phyloP scores from a whole-genome alignment of 1,139 yeast species.

The Yueomyces sp. region DNA sequence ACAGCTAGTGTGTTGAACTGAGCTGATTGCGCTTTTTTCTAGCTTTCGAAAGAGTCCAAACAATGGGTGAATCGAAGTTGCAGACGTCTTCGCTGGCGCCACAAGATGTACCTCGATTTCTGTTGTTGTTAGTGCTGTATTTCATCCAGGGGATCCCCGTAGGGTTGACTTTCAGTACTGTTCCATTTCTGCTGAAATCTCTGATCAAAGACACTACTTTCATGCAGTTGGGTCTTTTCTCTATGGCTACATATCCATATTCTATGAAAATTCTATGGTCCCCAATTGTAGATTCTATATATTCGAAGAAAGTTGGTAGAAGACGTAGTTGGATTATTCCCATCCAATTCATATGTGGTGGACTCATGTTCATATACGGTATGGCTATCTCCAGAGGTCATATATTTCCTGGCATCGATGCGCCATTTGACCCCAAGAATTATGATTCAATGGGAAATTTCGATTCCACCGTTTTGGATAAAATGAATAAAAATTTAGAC shows the following conservation, averaged over 20 bases:
- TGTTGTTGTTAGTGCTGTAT: conserved; percentile 58
- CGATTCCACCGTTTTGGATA: conserved; percentile 14
- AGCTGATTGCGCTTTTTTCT: too few species aligned
- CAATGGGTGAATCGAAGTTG: too few species aligned
- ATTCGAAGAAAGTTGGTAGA: conserved; percentile 56
- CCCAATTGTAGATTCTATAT: conserved; percentile 87
- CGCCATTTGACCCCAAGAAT: background rate
- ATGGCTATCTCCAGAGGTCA: conserved; percentile 33
- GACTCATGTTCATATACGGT: conserved; percentile 56
- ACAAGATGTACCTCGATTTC: conserved; percentile 57
- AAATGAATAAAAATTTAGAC: conserved; percentile 7
- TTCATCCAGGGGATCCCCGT: conserved; percentile 90
- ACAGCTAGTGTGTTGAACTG: too few species aligned
- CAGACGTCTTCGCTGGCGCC: conserved; percentile 14
- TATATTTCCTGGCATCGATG: conserved; percentile 47
- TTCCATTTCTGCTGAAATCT: conserved; percentile 83
- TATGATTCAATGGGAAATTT: background rate
- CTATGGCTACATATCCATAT: conserved; percentile 90
- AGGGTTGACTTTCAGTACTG: conserved; percentile 88
- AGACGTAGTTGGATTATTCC: conserved; percentile 94
- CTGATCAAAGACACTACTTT: conserved; percentile 49
- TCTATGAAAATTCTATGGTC: conserved; percentile 89
- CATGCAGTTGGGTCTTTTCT: conserved; percentile 81
- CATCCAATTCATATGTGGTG: conserved; percentile 65
- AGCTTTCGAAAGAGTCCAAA: too few species aligned